Conservation (phyloP, 768 basidiomycete species). For the Pholiota molesta region DNA sequence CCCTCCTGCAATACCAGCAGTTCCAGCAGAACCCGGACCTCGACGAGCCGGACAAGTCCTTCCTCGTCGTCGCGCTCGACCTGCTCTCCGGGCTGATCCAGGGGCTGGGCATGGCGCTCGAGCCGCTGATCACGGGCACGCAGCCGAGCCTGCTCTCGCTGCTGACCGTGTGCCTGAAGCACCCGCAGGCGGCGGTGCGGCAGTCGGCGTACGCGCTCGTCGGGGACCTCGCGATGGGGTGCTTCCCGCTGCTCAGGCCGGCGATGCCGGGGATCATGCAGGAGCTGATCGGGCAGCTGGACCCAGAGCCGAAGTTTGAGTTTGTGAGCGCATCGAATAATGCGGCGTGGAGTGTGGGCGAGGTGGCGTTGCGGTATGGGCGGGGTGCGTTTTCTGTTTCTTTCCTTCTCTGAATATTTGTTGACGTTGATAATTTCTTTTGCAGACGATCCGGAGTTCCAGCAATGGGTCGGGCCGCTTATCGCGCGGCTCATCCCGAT, state of each 20-base stretch:
- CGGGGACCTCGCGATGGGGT: constrained; percentile 96
- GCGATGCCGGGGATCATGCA: constrained; percentile 89
- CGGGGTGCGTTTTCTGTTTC: constrained; percentile 51
- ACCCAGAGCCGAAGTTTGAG: constrained; percentile 90
- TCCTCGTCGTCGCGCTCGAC: constrained; percentile 98
- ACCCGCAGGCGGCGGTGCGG: constrained; percentile 93
- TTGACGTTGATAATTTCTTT: not conserved
- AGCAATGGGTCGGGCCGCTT: constrained; percentile 87
- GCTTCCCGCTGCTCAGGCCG: constrained; percentile 84
- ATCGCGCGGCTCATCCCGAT: constrained; percentile 92
- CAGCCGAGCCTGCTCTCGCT: constrained; percentile 81
- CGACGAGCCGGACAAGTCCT: constrained; percentile 95
- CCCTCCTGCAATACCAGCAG: constrained; percentile 84
- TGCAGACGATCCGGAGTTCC: constrained; percentile 82
- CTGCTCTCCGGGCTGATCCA: constrained; percentile 95
- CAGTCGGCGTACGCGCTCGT: constrained; percentile 99
- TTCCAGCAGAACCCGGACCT: constrained; percentile 88
- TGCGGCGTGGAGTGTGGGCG: constrained; percentile 99
- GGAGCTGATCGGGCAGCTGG: constrained; percentile 86
- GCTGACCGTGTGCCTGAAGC: constrained; percentile 88
- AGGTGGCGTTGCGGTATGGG: constrained; percentile 92
- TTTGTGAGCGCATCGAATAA: constrained; percentile 98
- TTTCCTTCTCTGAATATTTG: not conserved
- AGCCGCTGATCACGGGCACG: constrained; percentile 66
- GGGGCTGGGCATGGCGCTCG: constrained; percentile 81